Evolutionary conservation across 371 early-diverging fungal species (phyloP), one percentile per base, ranked within the genome.

Genomic region (Rhizopus microsporus): DNA sequence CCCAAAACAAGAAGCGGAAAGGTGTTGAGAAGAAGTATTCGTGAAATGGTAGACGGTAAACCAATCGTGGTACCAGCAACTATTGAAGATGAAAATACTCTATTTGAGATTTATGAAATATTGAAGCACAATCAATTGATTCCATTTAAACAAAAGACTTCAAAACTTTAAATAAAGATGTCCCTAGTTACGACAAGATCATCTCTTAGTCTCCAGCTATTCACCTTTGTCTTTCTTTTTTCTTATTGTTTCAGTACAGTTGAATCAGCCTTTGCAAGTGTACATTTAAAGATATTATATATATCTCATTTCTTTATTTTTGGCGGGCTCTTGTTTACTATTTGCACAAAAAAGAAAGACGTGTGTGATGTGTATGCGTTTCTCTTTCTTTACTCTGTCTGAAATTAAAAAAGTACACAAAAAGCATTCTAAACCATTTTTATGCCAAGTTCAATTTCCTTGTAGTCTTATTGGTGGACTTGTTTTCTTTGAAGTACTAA

Each of bases 1-100:
- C 97, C 98, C 12, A 98, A 98, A 71, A 98, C 98, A 8, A 77
- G 96, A 7, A 88, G 89, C 16, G 97, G 97, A 6, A 96, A 97
- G 72, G 90, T 95, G 32, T 75, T 97, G 67, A 78, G 96, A 38
- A 84, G 92, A 48, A 88, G 87, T 38, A 80, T 93, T 47, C 79
- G 93, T 23, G 84, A 85, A 39, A 89, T 91, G 81, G 78, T 83
- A n/a, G 83, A 84, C 13, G 82, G 83, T 16, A 73, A 83, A 63
- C 68, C 68, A 51, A 72, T 84, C 51, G 73, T 71, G 15, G 77
- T 90, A 5, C 94, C 94, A 0, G 88, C 91, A 0, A 94, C 94
- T 2, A 93, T 94, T 33, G 93, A 94, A 66, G 93, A 94, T 43
- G 84, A 74, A 38, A 57, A 80, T 2, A 86, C 86, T 0, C 63